phyloP scores from a whole-genome alignment of 2,329 filamentous ascomycete species.

The Aspergillus calidoustus region DNA sequence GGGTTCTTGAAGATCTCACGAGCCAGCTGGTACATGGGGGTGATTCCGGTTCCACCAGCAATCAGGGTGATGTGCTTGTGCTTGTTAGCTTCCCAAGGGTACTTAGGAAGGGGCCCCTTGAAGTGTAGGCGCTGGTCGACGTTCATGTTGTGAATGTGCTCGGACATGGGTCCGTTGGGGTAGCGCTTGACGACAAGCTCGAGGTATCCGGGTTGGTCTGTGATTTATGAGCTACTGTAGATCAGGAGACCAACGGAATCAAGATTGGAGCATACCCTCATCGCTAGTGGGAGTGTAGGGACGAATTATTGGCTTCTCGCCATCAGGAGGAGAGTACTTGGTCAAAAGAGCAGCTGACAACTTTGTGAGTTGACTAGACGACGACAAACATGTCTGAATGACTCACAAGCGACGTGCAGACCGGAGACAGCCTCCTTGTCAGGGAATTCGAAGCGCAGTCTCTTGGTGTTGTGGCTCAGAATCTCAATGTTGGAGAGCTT shows the following conservation, averaged over 20 bases:
- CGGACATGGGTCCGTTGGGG: slow-evolving; percentile 87
- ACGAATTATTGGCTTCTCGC: slow-evolving; percentile 83
- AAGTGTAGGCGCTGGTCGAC: slow-evolving; percentile 83
- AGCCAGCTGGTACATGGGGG: slow-evolving; percentile 95
- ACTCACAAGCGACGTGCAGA: slow-evolving; percentile 73
- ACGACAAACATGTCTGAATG: not conserved
- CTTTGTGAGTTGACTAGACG: slow-evolving; percentile 12
- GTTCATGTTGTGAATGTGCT: slow-evolving; percentile 80
- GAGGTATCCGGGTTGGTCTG: slow-evolving; percentile 76
- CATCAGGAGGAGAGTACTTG: slow-evolving; percentile 83
- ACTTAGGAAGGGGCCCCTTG: slow-evolving; percentile 96
- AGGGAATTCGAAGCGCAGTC: slow-evolving; percentile 83
- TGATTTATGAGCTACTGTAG: not conserved
- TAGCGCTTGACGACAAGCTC: slow-evolving; percentile 94
- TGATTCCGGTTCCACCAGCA: slow-evolving; percentile 95
- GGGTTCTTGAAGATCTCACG: slow-evolving; percentile 95
- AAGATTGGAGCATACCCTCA: slow-evolving; percentile 60
- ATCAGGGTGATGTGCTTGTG: slow-evolving; percentile 74
- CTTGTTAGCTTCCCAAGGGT: slow-evolving; percentile 87
- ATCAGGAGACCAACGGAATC: not conserved
- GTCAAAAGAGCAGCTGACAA: slow-evolving; percentile 76
- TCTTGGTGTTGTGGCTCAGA: slow-evolving; percentile 95
- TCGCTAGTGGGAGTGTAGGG: slow-evolving; percentile 94
- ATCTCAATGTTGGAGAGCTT: slow-evolving; percentile 77
- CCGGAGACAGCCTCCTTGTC: slow-evolving; percentile 85